Conservation (phyloP, 345 rosid species). For the Anastatica hierochuntica region DNA sequence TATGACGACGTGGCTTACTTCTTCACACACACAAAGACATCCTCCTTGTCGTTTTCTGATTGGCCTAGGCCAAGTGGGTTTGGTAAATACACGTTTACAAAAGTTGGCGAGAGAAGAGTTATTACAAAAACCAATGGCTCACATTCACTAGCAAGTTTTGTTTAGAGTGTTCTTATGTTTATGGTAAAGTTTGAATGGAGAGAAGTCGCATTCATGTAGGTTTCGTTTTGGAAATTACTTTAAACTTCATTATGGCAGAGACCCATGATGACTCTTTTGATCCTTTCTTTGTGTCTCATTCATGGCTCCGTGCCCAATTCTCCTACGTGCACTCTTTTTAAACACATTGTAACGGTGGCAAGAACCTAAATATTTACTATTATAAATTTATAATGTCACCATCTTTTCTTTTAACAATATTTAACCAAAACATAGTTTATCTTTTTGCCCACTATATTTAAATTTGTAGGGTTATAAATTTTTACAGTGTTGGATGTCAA, state of each 20-base stretch:
- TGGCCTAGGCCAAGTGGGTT: neutral
- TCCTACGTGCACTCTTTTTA: neutral
- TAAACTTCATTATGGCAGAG: constrained; percentile 1
- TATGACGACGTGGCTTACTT: constrained; percentile 1
- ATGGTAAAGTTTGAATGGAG: neutral
- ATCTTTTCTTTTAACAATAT: too few relatives aligned
- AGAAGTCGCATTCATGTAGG: neutral
- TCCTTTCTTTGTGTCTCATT: neutral
- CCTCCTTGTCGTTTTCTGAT: neutral
- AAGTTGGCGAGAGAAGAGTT: neutral
- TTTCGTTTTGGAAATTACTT: constrained; percentile 12
- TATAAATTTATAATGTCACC: too few relatives aligned
- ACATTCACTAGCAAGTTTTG: neutral
- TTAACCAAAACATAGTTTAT: too few relatives aligned
- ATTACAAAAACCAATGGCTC: neutral
- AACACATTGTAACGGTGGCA: too few relatives aligned
- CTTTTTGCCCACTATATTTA: too few relatives aligned
- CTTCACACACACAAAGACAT: neutral
- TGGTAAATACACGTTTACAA: neutral
- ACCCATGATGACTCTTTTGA: constrained; percentile 13
- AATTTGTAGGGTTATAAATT: too few relatives aligned
- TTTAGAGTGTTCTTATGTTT: too few relatives aligned
- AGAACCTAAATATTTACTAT: too few relatives aligned
- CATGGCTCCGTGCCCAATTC: constrained; percentile 11
- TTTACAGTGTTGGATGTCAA: too few relatives aligned